Percentiles rank a stretch among this genome's conserved stretches.
Conservation (phyloP, 2,329 filamentous ascomycete genomes). For the Coniochaeta hoffmannii region DNA sequence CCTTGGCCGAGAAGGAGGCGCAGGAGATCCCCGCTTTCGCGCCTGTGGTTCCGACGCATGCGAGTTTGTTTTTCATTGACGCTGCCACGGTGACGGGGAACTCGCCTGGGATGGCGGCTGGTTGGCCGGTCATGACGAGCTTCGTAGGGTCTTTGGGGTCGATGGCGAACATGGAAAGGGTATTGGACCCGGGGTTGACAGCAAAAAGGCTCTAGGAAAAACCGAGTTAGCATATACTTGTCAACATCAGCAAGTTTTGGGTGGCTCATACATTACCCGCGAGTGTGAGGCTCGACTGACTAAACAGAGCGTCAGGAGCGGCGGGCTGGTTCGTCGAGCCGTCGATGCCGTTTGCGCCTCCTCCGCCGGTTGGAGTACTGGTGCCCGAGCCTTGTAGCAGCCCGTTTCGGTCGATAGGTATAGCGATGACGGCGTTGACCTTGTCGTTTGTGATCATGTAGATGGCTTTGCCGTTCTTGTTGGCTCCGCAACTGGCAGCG, state of each 20-base stretch:
- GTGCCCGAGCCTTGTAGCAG: conserved; percentile 32
- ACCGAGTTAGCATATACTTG: background rate
- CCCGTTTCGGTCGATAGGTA: conserved; percentile 40
- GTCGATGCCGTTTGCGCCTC: conserved; percentile 26
- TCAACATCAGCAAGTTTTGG: background rate
- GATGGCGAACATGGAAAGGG: conserved; percentile 41
- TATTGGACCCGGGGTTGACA: conserved; percentile 47
- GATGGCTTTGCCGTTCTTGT: conserved; percentile 33
- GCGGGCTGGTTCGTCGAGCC: conserved; percentile 13
- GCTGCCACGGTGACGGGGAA: conserved; percentile 46
- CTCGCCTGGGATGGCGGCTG: conserved; percentile 36
- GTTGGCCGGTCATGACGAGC: conserved; percentile 34
- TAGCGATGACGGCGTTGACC: conserved; percentile 38
- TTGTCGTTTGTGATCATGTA: conserved; percentile 50
- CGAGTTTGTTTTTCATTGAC: conserved; percentile 31
- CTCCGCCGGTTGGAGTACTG: conserved; percentile 37
- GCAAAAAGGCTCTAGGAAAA: conserved; percentile 40
- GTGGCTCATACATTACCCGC: conserved; percentile 36
- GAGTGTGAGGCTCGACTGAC: conserved; percentile 42
- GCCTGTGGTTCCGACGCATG: conserved; percentile 40
- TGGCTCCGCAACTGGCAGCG: background rate
- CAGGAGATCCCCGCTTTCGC: conserved; percentile 37
- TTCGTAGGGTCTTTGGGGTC: conserved; percentile 30
- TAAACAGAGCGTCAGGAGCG: conserved; percentile 41
- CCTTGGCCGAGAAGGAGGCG: conserved; percentile 26